Base-by-base conservation (phyloP, 768 basidiomycete species). In the Neoboletus subvelutipes region DNA sequence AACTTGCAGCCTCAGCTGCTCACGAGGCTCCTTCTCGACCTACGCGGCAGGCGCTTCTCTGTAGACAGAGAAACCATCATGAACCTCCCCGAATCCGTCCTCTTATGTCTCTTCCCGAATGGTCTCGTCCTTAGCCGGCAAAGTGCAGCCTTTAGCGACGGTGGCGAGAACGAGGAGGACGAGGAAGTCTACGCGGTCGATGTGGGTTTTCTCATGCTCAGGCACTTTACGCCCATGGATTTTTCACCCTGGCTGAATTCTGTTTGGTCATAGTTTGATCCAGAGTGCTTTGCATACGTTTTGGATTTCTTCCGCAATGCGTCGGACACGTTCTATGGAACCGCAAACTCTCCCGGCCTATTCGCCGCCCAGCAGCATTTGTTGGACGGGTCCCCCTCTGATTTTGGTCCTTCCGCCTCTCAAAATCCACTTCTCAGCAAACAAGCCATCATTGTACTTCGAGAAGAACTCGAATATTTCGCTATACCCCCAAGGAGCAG, bases 391-490 rank as follows among this genome's bases (percentile, higher is more conserved):
- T 77, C 79, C 0, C 75, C 79, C 22, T 77, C 86, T 20, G 80
- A 85, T 59, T 84, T 86, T 67, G 78, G 78, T 20, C 81, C 87
- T 13, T 73, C 85, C 18, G 78, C 84, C 31, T 82, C 85, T 50
- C 91, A 94, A 71, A 98, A 98, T 68, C 97, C 97, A 0, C 80
- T 99, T 40, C 80, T 98, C 52, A 83, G 87, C 47, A 98, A 98
- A 75, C 97, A 98, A 73, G 95, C 96, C 29, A 98, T 99, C 69
- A 98, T 98, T 64, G 96, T 99, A 47, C 85, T 99, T 28, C 83
- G 97, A 29, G 97, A 99, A 72, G 97, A 99, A 75, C 80, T 99
- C 52, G 97, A 99, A 73, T 99, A 98, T 71, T 99, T 99, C 63
- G 88, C 93, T 36, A 98, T 99, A 59, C 94, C 96, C 2, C 88